Percentiles rank a stretch among this genome's conserved stretches.
Conservation (phyloP, 495 filamentous ascomycete species). For the Apodospora peruviana region DNA sequence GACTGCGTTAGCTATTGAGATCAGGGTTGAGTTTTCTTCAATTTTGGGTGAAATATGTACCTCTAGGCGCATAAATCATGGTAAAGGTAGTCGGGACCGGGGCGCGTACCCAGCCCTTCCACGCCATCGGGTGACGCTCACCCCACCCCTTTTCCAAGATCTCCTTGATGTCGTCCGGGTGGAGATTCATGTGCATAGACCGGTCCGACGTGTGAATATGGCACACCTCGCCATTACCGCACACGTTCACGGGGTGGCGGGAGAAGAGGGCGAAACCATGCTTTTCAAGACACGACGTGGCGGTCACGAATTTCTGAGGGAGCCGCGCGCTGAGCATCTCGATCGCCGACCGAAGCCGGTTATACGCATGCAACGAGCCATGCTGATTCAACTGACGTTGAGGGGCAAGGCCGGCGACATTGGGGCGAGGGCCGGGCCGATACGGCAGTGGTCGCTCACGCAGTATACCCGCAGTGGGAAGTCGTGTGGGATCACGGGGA, state of each 20-base stretch:
- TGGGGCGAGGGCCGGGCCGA: conserved; percentile 57
- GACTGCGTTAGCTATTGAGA: background rate
- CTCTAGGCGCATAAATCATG: conserved; percentile 79
- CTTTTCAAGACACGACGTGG: conserved; percentile 73
- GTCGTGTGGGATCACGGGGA: conserved; percentile 23
- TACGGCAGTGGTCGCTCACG: conserved; percentile 41
- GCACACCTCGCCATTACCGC: conserved; percentile 69
- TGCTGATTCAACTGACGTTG: conserved; percentile 71
- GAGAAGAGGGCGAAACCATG: conserved; percentile 70
- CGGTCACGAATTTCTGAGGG: conserved; percentile 50
- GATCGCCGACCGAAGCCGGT: conserved; percentile 43
- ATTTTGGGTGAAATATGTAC: conserved; percentile 14
- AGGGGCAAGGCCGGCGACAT: conserved; percentile 68
- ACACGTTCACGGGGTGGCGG: conserved; percentile 52
- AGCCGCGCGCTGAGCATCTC: conserved; percentile 41
- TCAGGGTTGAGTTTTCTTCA: too few relatives aligned
- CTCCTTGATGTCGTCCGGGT: conserved; percentile 71
- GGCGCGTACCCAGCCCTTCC: conserved; percentile 41
- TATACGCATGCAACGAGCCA: conserved; percentile 46
- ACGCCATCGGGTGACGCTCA: conserved; percentile 78
- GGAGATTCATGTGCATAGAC: conserved; percentile 69
- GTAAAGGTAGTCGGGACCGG: conserved; percentile 65
- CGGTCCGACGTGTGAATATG: conserved; percentile 75
- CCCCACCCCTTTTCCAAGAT: conserved; percentile 81
- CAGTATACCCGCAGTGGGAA: conserved; percentile 36